phyloP scores from a whole-genome alignment of 208 protist genomes.

The Herpetomonas samuelpessoai region DNA sequence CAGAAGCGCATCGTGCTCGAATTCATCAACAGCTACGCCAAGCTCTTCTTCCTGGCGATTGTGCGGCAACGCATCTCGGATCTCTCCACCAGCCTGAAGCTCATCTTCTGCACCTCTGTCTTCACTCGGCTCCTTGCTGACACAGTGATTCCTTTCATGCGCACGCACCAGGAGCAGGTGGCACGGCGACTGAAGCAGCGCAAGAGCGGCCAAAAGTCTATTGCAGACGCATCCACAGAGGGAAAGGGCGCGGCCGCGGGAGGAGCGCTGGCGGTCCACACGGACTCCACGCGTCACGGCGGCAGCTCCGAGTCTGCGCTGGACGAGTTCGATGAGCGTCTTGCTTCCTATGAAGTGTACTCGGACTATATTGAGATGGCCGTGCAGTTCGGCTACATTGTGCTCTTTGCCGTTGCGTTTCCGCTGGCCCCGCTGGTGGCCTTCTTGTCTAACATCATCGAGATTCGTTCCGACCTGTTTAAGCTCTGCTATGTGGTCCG shows the following conservation, averaged over 20 bases:
- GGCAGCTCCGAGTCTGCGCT: slow-evolving; percentile 29
- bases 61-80: slow-evolving; percentile 40
- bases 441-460: slow-evolving; percentile 68
- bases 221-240: background rate
- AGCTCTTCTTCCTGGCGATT: slow-evolving; percentile 65
- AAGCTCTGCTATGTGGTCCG: slow-evolving; percentile 62
- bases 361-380: slow-evolving; percentile 77
- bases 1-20: slow-evolving; percentile 70
- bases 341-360: slow-evolving; percentile 60
- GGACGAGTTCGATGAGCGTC: slow-evolving; percentile 39
- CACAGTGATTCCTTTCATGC: slow-evolving; percentile 53
- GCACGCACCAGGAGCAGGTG: slow-evolving; percentile 30
- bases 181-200: background rate
- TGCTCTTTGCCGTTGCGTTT: slow-evolving; percentile 66
- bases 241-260: slow-evolving; percentile 2
- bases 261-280: background rate
- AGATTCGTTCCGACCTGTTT: slow-evolving; percentile 59
- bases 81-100: slow-evolving; percentile 34
- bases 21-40: slow-evolving; percentile 61
- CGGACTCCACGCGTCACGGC: slow-evolving; percentile 12
- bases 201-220: background rate
- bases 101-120: slow-evolving; percentile 40
- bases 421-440: slow-evolving; percentile 52
- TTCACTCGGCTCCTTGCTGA: slow-evolving; percentile 47
- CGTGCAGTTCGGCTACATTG: slow-evolving; percentile 75